Conservation (phyloP, 192 early-diverging fungal species). For the Entomortierella beljakovae region DNA sequence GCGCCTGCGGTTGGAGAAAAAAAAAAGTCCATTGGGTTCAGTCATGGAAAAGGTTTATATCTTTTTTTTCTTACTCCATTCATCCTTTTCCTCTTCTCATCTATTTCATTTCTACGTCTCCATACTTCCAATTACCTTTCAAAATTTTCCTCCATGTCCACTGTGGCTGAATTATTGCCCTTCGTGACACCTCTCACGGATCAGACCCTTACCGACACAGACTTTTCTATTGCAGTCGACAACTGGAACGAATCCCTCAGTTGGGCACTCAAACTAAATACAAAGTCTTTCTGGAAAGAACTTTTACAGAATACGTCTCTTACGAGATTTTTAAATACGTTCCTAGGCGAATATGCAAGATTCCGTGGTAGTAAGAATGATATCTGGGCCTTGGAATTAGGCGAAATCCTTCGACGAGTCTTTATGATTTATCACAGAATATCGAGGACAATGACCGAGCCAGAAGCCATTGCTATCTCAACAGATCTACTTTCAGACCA, state of each 20-base stretch:
- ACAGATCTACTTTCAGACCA: neutral
- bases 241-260: constrained; percentile 52
- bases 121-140: neutral
- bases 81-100: too few relatives aligned
- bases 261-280: constrained; percentile 35
- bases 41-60: neutral
- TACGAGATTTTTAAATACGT: constrained; percentile 41
- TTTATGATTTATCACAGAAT: constrained; percentile 46
- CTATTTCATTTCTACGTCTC: too few relatives aligned
- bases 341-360: constrained; percentile 49
- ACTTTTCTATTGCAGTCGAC: constrained; percentile 50
- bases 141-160: neutral
- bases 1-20: constrained; percentile 15
- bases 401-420: constrained; percentile 42
- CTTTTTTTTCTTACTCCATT: too few relatives aligned
- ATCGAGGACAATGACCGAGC: constrained; percentile 36
- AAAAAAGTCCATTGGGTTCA: constrained; percentile 10
- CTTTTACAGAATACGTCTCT: constrained; percentile 28
- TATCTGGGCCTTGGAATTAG: constrained; percentile 38
- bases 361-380: constrained; percentile 36
- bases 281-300: constrained; percentile 30
- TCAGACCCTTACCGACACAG: constrained; percentile 36
- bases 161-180: constrained; percentile 34
- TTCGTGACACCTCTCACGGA: constrained; percentile 39
- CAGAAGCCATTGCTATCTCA: constrained; percentile 9